Percentiles rank a stretch among this genome's conserved stretches.
Evolutionary conservation across 116 monocot genomes (phyloP).

Genomic region (Dioscorea cayenensis): DNA sequence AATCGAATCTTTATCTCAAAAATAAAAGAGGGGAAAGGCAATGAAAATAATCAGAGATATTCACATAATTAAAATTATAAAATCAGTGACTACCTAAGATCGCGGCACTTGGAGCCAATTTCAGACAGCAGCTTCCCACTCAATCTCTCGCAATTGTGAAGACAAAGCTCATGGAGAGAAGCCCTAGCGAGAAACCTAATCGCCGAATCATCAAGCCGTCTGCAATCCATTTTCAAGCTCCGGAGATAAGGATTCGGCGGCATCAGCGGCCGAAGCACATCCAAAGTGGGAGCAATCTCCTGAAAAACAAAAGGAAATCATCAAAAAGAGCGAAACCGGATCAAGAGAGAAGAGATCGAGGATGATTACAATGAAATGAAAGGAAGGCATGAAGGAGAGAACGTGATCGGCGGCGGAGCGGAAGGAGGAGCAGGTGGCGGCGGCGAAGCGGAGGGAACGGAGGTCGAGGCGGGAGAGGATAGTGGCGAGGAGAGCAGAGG

Average conservation of each 20-base stretch:
- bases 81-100: conserved; percentile 53
- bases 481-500: conserved; percentile 51
- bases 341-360: neutral
- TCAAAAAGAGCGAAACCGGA: neutral
- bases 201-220: conserved; percentile 55
- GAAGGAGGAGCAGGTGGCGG: conserved; percentile 59
- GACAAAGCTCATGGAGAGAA: conserved; percentile 56
- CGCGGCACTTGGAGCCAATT: conserved; percentile 53
- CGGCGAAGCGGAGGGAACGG: conserved; percentile 64
- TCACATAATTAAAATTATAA: neutral
- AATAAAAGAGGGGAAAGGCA: no score
- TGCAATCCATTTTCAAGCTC: conserved; percentile 73
- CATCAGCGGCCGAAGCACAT: conserved; percentile 57
- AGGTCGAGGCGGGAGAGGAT: conserved; percentile 72
- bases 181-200: conserved; percentile 41
- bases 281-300: conserved; percentile 69
- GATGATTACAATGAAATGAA: conserved; percentile 15
- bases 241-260: conserved; percentile 62
- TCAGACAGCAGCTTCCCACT: conserved; percentile 61
- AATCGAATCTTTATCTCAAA: no score
- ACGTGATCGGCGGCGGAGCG: conserved; percentile 49
- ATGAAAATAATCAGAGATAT: no score
- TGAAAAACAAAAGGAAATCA: conserved; percentile 4
- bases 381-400: conserved; percentile 57
- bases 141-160: conserved; percentile 62